A percentile compares a stretch with the other conserved stretches of the same genome.
These are phyloP conservation scores for Aspergillus kassunensis DNA, from an alignment of 495 filamentous ascomycete genomes.

Conservation along the genomic window DNA sequence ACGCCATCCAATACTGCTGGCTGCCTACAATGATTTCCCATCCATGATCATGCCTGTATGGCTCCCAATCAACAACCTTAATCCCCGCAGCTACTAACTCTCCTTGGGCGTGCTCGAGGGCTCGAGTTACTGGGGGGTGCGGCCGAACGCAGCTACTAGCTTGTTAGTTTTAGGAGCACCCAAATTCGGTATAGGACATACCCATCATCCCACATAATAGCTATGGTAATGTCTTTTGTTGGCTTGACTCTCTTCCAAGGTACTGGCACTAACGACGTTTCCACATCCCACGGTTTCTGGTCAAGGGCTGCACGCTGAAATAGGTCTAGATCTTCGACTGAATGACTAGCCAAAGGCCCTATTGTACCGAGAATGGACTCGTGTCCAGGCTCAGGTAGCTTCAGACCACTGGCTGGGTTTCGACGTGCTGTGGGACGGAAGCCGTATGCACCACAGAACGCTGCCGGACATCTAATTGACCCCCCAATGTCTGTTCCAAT, in stretches of 20 bases:
- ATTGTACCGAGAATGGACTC: slow-evolving; percentile 58
- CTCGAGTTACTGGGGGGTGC: slow-evolving; percentile 65
- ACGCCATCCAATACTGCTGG: too few species aligned
- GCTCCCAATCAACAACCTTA: slow-evolving; percentile 62
- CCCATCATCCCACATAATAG: slow-evolving; percentile 66
- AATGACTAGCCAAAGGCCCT: slow-evolving; percentile 57
- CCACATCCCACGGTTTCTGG: slow-evolving; percentile 57
- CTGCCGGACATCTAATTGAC: slow-evolving; percentile 55
- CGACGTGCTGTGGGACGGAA: slow-evolving; percentile 55
- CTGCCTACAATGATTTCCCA: slow-evolving; percentile 54
- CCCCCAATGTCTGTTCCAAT: slow-evolving; percentile 68
- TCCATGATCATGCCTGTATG: slow-evolving; percentile 57
- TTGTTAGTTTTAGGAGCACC: neutral
- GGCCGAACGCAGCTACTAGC: slow-evolving; percentile 41
- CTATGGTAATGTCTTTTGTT: slow-evolving; percentile 56
- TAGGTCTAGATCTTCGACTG: slow-evolving; percentile 58
- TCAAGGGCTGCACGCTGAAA: slow-evolving; percentile 60
- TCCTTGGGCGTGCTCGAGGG: slow-evolving; percentile 52
- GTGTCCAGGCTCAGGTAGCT: slow-evolving; percentile 48
- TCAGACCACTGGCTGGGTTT: slow-evolving; percentile 42
- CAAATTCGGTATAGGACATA: too few species aligned
- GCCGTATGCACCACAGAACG: slow-evolving; percentile 55
- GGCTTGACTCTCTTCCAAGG: slow-evolving; percentile 49
- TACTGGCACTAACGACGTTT: slow-evolving; percentile 55
- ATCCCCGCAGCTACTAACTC: slow-evolving; percentile 49